Percentiles rank a stretch among this genome's conserved stretches.
phyloP scores from a whole-genome alignment of 2,329 filamentous ascomycete species.

The Spiromastix sp. region DNA sequence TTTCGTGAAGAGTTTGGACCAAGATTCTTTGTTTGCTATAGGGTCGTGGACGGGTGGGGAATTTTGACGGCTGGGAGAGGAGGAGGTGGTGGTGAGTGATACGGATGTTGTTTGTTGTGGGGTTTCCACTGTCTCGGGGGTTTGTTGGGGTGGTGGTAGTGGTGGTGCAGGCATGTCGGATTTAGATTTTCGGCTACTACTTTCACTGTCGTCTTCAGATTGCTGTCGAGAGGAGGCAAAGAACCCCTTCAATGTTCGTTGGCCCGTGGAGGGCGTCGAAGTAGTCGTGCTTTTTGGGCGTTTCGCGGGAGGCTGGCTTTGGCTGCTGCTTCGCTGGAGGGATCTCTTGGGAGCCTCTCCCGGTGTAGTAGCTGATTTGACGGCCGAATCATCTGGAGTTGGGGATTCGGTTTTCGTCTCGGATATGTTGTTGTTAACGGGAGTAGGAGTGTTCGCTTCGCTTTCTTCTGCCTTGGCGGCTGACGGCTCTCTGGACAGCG shows the following conservation, averaged over 20 bases:
- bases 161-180: too few relatives aligned
- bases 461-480: neutral
- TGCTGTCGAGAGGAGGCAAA: too few relatives aligned
- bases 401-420: neutral
- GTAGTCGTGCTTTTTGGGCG: conserved; percentile 28
- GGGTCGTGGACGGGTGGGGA: conserved; percentile 57
- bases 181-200: too few relatives aligned
- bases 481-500: neutral
- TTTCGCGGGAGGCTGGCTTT: conserved; percentile 18
- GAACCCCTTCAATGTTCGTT: conserved; percentile 61
- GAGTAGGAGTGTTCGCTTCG: neutral
- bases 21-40: conserved; percentile 65
- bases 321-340: neutral
- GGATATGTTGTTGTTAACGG: neutral
- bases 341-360: too few relatives aligned
- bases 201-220: too few relatives aligned
- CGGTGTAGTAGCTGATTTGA: neutral
- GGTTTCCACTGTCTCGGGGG: neutral
- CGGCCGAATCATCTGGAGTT: neutral
- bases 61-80: neutral
- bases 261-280: conserved; percentile 34
- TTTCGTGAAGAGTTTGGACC: conserved; percentile 74
- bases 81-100: neutral
- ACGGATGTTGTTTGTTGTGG: too few relatives aligned
- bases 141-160: too few relatives aligned